These are phyloP conservation scores for Malbranchea cinnamomea DNA, from an alignment of 2,329 filamentous ascomycete genomes.

Conservation along the genomic window DNA sequence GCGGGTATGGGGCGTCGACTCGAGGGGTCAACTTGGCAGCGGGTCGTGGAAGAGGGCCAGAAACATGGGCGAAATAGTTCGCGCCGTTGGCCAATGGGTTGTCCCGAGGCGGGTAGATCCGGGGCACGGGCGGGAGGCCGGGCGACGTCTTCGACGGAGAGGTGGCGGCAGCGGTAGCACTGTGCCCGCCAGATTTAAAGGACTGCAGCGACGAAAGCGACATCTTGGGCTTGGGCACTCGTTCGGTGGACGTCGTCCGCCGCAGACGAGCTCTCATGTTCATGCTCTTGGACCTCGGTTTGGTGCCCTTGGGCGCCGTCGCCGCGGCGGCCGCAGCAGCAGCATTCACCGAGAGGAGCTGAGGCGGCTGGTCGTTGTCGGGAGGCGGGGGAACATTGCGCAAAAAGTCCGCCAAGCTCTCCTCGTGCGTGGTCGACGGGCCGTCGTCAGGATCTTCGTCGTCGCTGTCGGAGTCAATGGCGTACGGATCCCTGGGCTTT, in stretches of 20 bases:
- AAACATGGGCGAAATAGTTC: too few species aligned
- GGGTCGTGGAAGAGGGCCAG: too few species aligned
- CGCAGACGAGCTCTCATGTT: slow-evolving; percentile 23
- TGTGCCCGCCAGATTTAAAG: slow-evolving; percentile 7
- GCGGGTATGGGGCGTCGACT: too few species aligned
- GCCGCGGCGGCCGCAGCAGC: neutral
- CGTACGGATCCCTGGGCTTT: slow-evolving; percentile 76
- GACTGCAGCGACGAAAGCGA: slow-evolving; percentile 20
- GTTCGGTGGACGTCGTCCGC: slow-evolving; percentile 18
- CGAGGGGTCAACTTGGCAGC: too few species aligned
- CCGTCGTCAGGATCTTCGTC: slow-evolving; percentile 50
- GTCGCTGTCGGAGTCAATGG: slow-evolving; percentile 65
- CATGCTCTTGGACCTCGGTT: slow-evolving; percentile 9
- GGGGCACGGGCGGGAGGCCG: slow-evolving; percentile 2
- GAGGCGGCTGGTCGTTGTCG: slow-evolving; percentile 16
- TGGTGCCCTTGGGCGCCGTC: slow-evolving; percentile 2
- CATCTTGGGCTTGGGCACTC: slow-evolving; percentile 16
- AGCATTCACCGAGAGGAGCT: slow-evolving; percentile 15
- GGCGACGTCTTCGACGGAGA: neutral
- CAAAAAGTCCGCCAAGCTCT: slow-evolving; percentile 35
- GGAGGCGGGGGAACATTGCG: slow-evolving; percentile 29
- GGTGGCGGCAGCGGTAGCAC: slow-evolving; percentile 2
- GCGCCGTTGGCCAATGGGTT: too few species aligned
- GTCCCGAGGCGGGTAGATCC: too few species aligned
- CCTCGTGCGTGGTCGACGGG: slow-evolving; percentile 26